A percentile compares a stretch with the other conserved stretches of the same genome.
Evolutionary conservation across 139 green algal species (phyloP).

Genomic region (Tetradesmus obliquus): DNA sequence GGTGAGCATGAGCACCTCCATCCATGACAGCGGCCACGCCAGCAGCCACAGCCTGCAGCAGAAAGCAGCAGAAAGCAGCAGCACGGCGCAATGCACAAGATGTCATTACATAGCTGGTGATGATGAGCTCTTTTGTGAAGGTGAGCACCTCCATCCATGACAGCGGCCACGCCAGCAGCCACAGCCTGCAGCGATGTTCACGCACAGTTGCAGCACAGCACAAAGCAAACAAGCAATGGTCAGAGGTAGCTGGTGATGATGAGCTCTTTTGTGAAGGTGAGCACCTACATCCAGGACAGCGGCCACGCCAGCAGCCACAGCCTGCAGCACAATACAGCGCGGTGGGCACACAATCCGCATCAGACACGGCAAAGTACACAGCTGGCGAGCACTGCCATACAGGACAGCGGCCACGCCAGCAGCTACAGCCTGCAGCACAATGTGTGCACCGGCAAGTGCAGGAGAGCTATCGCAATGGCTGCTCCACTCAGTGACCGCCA

Average conservation of each 20-base stretch:
- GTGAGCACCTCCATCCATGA: conserved; percentile 72
- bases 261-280: conserved; percentile 75
- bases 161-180: conserved; percentile 64
- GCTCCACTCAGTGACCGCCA: too few species aligned
- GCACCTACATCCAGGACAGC: conserved; percentile 69
- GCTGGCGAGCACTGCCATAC: conserved; percentile 74
- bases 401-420: conserved; percentile 61
- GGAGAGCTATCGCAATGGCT: too few species aligned
- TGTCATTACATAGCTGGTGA: conserved; percentile 69
- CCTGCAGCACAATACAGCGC: conserved; percentile 61
- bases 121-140: conserved; percentile 73
- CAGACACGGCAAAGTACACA: too few species aligned
- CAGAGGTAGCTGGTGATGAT: conserved; percentile 74
- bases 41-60: conserved; percentile 63
- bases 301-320: conserved; percentile 70
- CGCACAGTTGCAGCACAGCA: conserved; percentile 63
- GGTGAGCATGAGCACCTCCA: conserved; percentile 72
- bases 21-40: conserved; percentile 68
- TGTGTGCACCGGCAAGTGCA: too few species aligned
- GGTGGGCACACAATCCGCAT: too few species aligned
- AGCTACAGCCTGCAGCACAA: conserved; percentile 54
- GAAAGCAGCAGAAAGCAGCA: too few species aligned
- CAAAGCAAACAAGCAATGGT: conserved; percentile 58
- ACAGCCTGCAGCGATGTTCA: conserved; percentile 21
- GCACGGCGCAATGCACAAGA: too few species aligned